A percentile compares a stretch with the other conserved stretches of the same genome.
These are phyloP conservation scores for Venturia effusa DNA, from an alignment of 2,329 filamentous ascomycete genomes.

Conservation along the genomic window DNA sequence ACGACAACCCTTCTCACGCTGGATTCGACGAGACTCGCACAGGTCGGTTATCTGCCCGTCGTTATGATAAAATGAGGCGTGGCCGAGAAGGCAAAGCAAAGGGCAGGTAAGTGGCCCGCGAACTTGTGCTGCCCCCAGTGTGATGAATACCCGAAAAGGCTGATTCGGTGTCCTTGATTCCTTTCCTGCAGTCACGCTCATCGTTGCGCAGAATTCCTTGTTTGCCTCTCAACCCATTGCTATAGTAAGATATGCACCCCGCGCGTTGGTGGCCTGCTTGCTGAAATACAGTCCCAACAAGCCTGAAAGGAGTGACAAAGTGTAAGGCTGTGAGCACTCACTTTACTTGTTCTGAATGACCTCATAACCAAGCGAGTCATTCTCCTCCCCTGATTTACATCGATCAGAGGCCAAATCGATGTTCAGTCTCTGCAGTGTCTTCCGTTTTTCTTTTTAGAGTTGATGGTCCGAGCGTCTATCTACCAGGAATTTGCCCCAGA, in stretches of 20 bases:
- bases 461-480: background rate
- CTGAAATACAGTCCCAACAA: background rate
- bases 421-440: background rate
- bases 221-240: background rate
- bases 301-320: background rate
- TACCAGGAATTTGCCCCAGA: background rate
- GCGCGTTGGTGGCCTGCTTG: too few relatives aligned
- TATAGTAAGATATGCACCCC: too few relatives aligned
- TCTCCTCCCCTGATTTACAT: background rate
- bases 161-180: background rate
- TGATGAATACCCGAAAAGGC: background rate
- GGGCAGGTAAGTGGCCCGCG: background rate
- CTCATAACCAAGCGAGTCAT: background rate
- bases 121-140: background rate
- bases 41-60: background rate
- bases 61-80: background rate
- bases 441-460: background rate
- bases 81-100: background rate
- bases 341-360: background rate
- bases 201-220: background rate
- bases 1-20: too few relatives aligned
- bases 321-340: background rate
- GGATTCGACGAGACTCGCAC: background rate
- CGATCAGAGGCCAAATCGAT: background rate
- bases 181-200: background rate